Evolutionary conservation across 495 filamentous ascomycete species (phyloP).

Genomic region (Usnea hakonensis): DNA sequence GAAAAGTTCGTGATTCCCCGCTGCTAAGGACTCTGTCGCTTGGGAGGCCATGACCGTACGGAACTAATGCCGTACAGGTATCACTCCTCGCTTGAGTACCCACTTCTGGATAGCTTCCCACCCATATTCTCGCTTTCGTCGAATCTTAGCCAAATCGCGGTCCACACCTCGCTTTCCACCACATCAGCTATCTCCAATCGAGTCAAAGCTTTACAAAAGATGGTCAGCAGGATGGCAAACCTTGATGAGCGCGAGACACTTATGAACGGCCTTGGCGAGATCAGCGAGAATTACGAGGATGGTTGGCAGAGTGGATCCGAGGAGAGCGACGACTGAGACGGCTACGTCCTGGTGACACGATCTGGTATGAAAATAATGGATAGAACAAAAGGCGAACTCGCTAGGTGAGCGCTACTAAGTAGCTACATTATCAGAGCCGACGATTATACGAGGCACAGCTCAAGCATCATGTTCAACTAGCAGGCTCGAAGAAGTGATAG

Average conservation of each 20-base stretch:
- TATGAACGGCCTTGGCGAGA: constrained; percentile 72
- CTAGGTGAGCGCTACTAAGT: neutral
- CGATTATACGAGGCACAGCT: neutral
- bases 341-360: neutral
- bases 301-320: constrained; percentile 85
- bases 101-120: constrained; percentile 76
- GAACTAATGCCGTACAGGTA: constrained; percentile 37
- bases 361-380: neutral
- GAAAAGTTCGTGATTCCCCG: constrained; percentile 45
- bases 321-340: constrained; percentile 54
- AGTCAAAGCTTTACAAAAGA: constrained; percentile 57
- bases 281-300: constrained; percentile 81
- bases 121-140: constrained; percentile 48
- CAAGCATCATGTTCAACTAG: neutral
- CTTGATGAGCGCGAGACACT: constrained; percentile 78
- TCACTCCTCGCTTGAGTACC: constrained; percentile 56
- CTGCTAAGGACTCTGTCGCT: neutral
- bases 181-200: constrained; percentile 60
- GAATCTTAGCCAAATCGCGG: constrained; percentile 38
- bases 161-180: constrained; percentile 63
- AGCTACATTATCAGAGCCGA: constrained; percentile 1
- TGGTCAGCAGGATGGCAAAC: constrained; percentile 50
- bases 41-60: constrained; percentile 3
- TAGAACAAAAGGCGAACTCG: neutral
- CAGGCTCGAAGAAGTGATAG: neutral